phyloP scores from a whole-genome alignment of 345 rosid genomes.

The Combretum micranthum region DNA sequence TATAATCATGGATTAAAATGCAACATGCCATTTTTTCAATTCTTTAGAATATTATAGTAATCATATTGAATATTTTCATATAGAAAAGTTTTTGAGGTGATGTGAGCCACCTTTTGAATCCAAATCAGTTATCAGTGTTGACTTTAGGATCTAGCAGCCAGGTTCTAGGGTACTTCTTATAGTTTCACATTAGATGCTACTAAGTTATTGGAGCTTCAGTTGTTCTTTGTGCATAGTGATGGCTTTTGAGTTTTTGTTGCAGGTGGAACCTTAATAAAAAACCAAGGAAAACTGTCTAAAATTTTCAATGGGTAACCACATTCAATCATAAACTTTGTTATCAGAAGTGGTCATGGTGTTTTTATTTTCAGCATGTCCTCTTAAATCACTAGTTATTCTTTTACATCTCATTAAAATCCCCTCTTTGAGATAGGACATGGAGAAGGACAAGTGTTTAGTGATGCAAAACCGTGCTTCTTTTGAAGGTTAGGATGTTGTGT shows the following conservation, averaged over 20 bases:
- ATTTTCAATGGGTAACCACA: too few relatives aligned
- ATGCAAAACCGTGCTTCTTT: too few relatives aligned
- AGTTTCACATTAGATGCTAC: constrained; percentile 2
- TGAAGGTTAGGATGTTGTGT: too few relatives aligned
- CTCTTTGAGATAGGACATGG: too few relatives aligned
- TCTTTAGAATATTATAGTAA: neutral
- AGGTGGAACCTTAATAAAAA: too few relatives aligned
- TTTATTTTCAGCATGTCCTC: too few relatives aligned
- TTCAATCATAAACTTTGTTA: too few relatives aligned
- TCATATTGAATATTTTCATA: neutral
- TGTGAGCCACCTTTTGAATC: constrained; percentile 39
- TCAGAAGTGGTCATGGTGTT: too few relatives aligned
- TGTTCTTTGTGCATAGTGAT: neutral
- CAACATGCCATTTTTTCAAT: constrained; percentile 1
- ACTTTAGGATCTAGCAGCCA: constrained; percentile 38
- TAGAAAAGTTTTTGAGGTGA: constrained; percentile 43
- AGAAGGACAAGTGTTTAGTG: too few relatives aligned
- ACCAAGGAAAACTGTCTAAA: too few relatives aligned
- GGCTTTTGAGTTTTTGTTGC: neutral
- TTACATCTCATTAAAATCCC: too few relatives aligned
- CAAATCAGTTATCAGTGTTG: constrained; percentile 34
- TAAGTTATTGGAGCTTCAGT: neutral
- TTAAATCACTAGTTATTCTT: too few relatives aligned
- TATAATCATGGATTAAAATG: neutral
- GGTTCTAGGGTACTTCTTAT: constrained; percentile 31